Conservation (phyloP, 768 basidiomycete species). For the Rossbeevera mucosa region DNA sequence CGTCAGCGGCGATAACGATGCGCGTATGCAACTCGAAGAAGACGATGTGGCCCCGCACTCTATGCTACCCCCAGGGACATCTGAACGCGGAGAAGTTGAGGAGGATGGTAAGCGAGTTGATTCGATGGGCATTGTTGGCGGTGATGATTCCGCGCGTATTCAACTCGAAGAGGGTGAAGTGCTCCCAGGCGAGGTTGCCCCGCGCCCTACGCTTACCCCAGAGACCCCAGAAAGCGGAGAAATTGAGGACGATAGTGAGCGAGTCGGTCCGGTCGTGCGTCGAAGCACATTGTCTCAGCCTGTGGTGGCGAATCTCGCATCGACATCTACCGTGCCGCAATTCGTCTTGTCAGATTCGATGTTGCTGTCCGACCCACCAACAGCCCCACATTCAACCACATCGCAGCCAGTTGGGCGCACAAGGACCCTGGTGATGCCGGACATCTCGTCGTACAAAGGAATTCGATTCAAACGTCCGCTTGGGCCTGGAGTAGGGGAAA, state of each 20-base stretch:
- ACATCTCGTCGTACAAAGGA: constrained; percentile 21
- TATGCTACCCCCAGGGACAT: neutral
- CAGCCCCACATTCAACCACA: neutral
- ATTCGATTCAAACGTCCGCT: constrained; percentile 20
- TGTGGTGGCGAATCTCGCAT: neutral
- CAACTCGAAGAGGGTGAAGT: constrained; percentile 16
- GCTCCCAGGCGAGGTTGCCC: constrained; percentile 16
- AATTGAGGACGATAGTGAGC: neutral
- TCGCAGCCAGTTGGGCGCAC: neutral
- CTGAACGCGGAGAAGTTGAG: constrained; percentile 15
- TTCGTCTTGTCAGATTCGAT: neutral
- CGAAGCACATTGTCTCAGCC: neutral
- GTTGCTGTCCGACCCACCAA: neutral
- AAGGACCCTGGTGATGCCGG: constrained; percentile 16
- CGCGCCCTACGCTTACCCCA: neutral
- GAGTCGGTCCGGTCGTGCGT: neutral
- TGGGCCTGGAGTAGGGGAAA: constrained; percentile 7
- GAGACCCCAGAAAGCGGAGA: constrained; percentile 17
- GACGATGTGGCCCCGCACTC: constrained; percentile 13
- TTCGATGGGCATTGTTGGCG: neutral
- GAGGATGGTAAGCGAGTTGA: neutral
- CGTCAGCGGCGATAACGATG: neutral
- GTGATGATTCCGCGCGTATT: neutral
- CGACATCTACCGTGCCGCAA: neutral
- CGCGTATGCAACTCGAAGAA: constrained; percentile 8